Evolutionary conservation across 306 rosid genomes (phyloP).

Genomic region (Pyrus bretschneideri): DNA sequence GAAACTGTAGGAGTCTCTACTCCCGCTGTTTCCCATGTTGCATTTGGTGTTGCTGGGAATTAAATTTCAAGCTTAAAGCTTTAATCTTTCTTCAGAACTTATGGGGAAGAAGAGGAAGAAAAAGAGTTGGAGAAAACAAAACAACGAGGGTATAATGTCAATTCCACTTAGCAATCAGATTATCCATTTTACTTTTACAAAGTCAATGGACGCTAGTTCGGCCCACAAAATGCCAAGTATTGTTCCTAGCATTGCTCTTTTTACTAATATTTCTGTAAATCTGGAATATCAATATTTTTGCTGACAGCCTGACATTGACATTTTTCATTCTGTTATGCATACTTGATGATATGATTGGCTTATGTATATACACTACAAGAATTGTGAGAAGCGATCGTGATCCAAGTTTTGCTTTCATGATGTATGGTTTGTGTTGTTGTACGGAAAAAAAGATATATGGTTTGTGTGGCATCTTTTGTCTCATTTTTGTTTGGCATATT

Average conservation of each 20-base stretch:
- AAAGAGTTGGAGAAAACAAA: too few relatives aligned
- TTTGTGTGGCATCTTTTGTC: not conserved
- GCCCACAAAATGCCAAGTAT: too few relatives aligned
- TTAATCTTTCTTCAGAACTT: too few relatives aligned
- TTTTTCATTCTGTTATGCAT: not conserved
- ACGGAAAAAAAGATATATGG: not conserved
- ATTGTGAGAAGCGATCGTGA: not conserved
- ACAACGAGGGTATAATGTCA: too few relatives aligned
- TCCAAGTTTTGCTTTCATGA: constrained; percentile 1
- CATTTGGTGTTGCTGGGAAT: too few relatives aligned
- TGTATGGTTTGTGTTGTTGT: not conserved
- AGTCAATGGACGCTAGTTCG: too few relatives aligned
- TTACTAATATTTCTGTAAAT: not conserved
- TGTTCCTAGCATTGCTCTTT: not conserved
- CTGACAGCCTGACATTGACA: not conserved
- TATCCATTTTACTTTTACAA: too few relatives aligned
- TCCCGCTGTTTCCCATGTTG: too few relatives aligned
- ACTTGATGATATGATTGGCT: not conserved
- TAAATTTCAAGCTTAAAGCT: too few relatives aligned
- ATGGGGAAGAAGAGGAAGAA: too few relatives aligned
- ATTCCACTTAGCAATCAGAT: too few relatives aligned
- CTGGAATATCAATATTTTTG: not conserved
- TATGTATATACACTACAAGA: not conserved
- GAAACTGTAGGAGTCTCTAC: too few relatives aligned
- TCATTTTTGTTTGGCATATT: constrained; percentile 18